Conservation (phyloP, 768 basidiomycete species). For the Gloeophyllum trabeum region DNA sequence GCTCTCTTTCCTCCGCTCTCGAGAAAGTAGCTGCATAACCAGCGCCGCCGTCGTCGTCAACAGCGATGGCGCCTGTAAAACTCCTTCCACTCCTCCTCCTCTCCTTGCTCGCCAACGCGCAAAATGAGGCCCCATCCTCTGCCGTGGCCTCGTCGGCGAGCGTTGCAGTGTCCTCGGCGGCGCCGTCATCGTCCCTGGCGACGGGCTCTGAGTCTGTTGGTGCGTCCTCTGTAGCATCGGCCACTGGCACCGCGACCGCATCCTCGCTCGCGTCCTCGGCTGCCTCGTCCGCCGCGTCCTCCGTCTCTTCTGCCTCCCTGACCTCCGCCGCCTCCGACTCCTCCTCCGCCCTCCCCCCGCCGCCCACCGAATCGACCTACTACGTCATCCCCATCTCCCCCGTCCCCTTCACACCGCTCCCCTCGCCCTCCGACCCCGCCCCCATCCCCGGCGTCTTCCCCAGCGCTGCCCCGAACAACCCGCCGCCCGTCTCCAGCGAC, state of each 20-base stretch:
- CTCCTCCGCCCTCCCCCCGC: constrained; percentile 49
- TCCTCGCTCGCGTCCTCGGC: not conserved
- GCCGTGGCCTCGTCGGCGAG: too few species aligned
- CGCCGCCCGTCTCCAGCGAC: constrained; percentile 38
- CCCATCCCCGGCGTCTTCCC: constrained; percentile 45
- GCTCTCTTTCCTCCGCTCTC: too few species aligned
- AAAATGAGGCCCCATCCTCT: too few species aligned
- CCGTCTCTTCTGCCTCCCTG: constrained; percentile 15
- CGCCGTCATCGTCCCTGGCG: too few species aligned
- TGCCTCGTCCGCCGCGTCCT: constrained; percentile 2
- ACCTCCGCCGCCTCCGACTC: constrained; percentile 28
- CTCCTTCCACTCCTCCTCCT: too few species aligned
- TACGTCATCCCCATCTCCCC: constrained; percentile 26
- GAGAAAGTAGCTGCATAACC: too few species aligned
- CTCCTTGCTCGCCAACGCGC: too few species aligned
- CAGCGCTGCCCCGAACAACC: constrained; percentile 38
- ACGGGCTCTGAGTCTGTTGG: too few species aligned
- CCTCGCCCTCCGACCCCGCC: constrained; percentile 38
- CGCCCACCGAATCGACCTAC: constrained; percentile 10
- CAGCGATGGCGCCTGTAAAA: too few species aligned
- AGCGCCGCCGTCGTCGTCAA: too few species aligned
- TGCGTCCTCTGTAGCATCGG: too few species aligned
- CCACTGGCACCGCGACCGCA: not conserved
- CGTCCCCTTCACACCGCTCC: constrained; percentile 46
- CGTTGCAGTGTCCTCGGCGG: too few species aligned